Conservation (phyloP, 2,329 filamentous ascomycete genomes). For the Phoma herbarum region DNA sequence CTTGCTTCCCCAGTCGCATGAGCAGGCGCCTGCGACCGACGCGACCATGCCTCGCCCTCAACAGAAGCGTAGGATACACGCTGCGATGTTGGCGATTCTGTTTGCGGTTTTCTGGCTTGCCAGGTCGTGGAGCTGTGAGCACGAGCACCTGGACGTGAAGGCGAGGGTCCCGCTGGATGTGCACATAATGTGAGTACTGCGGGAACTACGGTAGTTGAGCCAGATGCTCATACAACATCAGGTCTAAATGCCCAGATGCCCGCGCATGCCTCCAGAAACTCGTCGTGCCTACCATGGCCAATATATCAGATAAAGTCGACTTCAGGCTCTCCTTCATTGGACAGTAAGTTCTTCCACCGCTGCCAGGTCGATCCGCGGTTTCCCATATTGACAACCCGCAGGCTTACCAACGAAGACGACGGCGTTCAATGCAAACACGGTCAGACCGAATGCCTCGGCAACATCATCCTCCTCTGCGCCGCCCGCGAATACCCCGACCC, state of each 20-base stretch:
- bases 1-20: constrained; percentile 36
- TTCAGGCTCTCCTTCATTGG: constrained; percentile 93
- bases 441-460: constrained; percentile 87
- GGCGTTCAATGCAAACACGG: constrained; percentile 91
- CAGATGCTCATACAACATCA: constrained; percentile 14
- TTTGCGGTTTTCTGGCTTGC: constrained; percentile 47
- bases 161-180: constrained; percentile 80
- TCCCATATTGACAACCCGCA: constrained; percentile 28
- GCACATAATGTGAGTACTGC: constrained; percentile 77
- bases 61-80: constrained; percentile 38
- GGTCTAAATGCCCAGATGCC: constrained; percentile 87
- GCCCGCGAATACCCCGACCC: constrained; percentile 82
- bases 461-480: constrained; percentile 94
- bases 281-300: constrained; percentile 86
- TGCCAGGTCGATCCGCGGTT: background rate
- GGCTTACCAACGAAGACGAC: constrained; percentile 75
- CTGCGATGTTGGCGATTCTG: constrained; percentile 36
- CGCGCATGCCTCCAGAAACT: constrained; percentile 81
- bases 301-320: constrained; percentile 82
- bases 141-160: constrained; percentile 34
- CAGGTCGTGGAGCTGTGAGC: constrained; percentile 37
- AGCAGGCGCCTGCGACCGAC: constrained; percentile 19
- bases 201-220: background rate
- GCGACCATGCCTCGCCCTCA: constrained; percentile 30
- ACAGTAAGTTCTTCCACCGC: constrained; percentile 60